Percentiles rank a stretch among this genome's conserved stretches.
Conservation (phyloP, 179 eudicot species). For the Silene coronaria region DNA sequence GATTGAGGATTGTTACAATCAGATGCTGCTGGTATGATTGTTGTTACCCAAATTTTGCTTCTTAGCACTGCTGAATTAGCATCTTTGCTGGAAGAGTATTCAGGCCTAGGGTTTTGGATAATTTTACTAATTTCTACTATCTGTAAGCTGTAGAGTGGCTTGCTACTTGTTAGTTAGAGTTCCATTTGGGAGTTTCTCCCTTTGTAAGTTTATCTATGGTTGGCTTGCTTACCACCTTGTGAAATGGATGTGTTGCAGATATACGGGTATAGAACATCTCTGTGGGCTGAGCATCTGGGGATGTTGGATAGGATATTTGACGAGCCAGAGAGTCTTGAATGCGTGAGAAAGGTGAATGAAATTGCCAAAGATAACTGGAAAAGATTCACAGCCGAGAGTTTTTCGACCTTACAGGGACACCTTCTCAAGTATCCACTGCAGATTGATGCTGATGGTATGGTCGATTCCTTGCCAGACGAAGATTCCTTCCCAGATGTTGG, state of each 20-base stretch:
- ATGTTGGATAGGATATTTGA: slow-evolving; percentile 38
- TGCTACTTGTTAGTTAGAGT: not conserved
- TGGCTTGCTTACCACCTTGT: not conserved
- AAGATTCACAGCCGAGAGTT: slow-evolving; percentile 37
- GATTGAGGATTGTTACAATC: not conserved
- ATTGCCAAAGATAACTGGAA: slow-evolving; percentile 63
- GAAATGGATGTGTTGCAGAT: slow-evolving; percentile 38
- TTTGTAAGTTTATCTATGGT: not conserved
- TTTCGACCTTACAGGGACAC: slow-evolving; percentile 55
- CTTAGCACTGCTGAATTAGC: not conserved
- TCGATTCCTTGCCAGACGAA: slow-evolving; percentile 44
- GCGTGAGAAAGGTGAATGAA: slow-evolving; percentile 53
- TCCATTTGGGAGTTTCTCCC: not conserved
- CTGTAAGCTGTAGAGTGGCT: not conserved
- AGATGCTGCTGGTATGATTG: not conserved
- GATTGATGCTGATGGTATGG: slow-evolving; percentile 60
- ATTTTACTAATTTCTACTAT: too few species aligned
- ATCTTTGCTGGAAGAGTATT: not conserved
- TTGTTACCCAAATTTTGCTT: not conserved
- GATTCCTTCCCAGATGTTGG: slow-evolving; percentile 74
- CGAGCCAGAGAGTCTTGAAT: slow-evolving; percentile 42
- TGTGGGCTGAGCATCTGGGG: slow-evolving; percentile 87
- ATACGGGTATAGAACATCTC: slow-evolving; percentile 75
- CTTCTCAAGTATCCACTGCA: slow-evolving; percentile 66
- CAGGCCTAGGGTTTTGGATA: too few species aligned